Base-by-base conservation (phyloP, 306 rosid species). In the Quercus wislizeni region DNA sequence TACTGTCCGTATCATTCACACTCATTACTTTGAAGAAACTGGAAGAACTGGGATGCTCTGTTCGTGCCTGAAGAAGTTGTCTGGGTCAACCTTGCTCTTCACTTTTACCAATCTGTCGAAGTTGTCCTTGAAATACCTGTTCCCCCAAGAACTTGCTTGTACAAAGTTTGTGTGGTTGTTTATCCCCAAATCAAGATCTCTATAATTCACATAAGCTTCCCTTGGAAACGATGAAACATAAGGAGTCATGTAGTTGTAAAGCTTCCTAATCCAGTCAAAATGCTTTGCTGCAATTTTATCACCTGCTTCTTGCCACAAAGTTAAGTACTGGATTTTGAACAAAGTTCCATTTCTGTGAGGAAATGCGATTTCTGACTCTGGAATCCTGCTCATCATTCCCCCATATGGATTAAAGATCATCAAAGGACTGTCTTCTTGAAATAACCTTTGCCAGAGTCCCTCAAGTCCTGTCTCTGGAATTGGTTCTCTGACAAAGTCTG, bases 1-100 rank as follows among this genome's bases (percentile, higher is more conserved):
- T 75, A 67, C 41, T 0, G 6, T 35, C 41, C 8, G 41, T 35
- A 35, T 35, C 8, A 35, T 35, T 35, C 41, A 35, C 76, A 51
- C 57, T 59, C 69, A 55, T 56, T 21, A 56, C 59, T 64, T 69
- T 55, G 56, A 59, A 75, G 83, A 86, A 62, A 72, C 56, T 10
- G 83, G 89, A 52, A 92, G 88, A 28, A 94, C 86, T 46, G 98
- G 98, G 31, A 94, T 94, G 78, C 97, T 94, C 70, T 94, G 98
- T 68, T 94, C 98, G 75, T 94, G 91, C 61, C 97, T 85, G 79
- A 94, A 94, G 82, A 94, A 91, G 71, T 94, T 91, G 23, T 86
- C 90, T 5, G 98, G 97, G 85, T 94, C 97, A 25, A 90, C 87
- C 75, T 57, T 86, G 25, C 92, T 88, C 85, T 94, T 94, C 9